phyloP scores from a whole-genome alignment of 192 early-diverging fungal genomes.

The Linnemannia elongata region DNA sequence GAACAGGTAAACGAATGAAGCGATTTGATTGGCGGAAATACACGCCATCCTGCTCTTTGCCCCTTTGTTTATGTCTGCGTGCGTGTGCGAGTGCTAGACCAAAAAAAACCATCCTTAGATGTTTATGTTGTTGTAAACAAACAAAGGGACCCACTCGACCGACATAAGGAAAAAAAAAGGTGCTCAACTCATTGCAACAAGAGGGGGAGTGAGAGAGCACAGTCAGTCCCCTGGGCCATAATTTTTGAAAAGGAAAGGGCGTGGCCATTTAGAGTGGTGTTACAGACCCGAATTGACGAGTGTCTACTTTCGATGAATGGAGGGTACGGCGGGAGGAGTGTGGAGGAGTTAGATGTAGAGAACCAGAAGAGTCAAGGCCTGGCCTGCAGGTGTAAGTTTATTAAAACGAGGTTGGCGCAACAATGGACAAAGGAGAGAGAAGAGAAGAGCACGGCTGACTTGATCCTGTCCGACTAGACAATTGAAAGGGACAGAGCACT shows the following conservation, averaged over 20 bases:
- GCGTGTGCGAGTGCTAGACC: too few species aligned
- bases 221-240: not conserved
- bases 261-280: not conserved
- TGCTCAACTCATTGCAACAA: not conserved
- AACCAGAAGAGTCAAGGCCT: not conserved
- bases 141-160: not conserved
- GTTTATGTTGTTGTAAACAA: not conserved
- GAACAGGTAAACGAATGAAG: not conserved
- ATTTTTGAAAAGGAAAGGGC: not conserved
- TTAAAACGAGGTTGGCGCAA: conserved; percentile 4
- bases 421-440: not conserved
- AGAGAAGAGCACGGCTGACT: not conserved
- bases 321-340: not conserved
- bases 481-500: not conserved
- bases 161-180: not conserved
- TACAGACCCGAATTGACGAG: not conserved
- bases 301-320: not conserved
- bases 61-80: conserved; percentile 10
- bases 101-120: too few species aligned
- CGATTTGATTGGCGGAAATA: conserved; percentile 4
- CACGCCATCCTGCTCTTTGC: conserved; percentile 12
- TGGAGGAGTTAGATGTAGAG: not conserved
- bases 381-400: conserved; percentile 9
- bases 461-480: not conserved
- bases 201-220: not conserved